phyloP scores from a whole-genome alignment of 352 stramenopile species.

The Pythium phragmiticola region DNA sequence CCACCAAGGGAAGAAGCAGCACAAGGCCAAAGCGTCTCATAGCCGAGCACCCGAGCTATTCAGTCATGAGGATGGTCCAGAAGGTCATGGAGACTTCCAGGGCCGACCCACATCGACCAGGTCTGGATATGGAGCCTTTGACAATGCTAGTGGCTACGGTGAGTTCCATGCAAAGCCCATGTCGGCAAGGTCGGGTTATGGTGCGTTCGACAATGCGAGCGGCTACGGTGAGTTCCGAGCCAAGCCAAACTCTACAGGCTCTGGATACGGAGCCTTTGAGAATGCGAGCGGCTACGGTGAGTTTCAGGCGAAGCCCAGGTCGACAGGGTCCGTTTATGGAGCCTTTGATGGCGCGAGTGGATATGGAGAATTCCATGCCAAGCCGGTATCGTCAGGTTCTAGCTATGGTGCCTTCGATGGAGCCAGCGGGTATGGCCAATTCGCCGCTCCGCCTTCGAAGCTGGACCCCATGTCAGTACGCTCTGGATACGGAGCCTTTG shows the following conservation, averaged over 20 bases:
- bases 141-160: slow-evolving; percentile 25
- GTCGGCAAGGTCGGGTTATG: slow-evolving; percentile 29
- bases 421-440: slow-evolving; percentile 36
- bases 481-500: slow-evolving; percentile 25
- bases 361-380: slow-evolving; percentile 20
- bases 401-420: slow-evolving; percentile 38
- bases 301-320: slow-evolving; percentile 12
- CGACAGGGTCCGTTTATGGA: slow-evolving; percentile 26
- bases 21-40: background rate
- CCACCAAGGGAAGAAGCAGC: background rate
- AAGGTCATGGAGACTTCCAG: slow-evolving; percentile 5
- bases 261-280: slow-evolving; percentile 25
- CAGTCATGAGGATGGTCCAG: background rate
- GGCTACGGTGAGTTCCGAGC: slow-evolving; percentile 37
- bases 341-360: slow-evolving; percentile 25
- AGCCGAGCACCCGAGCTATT: background rate
- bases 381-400: slow-evolving; percentile 13
- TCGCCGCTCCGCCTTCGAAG: slow-evolving; percentile 10
- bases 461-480: background rate
- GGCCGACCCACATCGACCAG: slow-evolving; percentile 1
- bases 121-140: slow-evolving; percentile 32
- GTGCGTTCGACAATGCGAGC: slow-evolving; percentile 31
- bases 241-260: background rate
- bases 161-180: slow-evolving; percentile 14
- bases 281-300: slow-evolving; percentile 31